Conservation (phyloP, 805 yeast genomes). For the Schizosaccharomyces cryophilus region DNA sequence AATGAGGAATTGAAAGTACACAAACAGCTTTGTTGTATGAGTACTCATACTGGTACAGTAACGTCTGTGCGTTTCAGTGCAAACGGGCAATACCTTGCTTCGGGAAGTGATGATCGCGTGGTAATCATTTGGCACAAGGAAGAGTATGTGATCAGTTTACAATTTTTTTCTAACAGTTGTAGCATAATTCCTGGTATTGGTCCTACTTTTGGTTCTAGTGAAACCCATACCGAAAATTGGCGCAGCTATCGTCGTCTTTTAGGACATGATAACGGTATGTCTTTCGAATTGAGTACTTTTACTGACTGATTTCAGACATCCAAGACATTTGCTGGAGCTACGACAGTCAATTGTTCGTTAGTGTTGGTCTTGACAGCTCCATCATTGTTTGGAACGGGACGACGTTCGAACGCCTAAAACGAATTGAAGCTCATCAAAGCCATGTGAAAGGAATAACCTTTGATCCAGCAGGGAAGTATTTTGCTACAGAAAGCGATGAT, state of each 20-base stretch:
- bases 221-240: constrained; percentile 1
- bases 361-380: constrained; percentile 84
- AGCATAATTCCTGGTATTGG: background rate
- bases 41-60: constrained; percentile 89
- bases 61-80: constrained; percentile 85
- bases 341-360: constrained; percentile 66
- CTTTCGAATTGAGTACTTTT: too few relatives aligned
- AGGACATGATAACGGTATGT: constrained; percentile 57
- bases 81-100: constrained; percentile 68
- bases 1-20: constrained; percentile 6
- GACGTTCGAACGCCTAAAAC: constrained; percentile 47
- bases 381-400: constrained; percentile 83
- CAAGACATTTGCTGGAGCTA: constrained; percentile 98
- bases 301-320: constrained; percentile 26
- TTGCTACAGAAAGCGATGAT: constrained; percentile 68
- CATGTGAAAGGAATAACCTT: constrained; percentile 91
- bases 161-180: background rate
- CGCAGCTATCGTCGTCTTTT: constrained; percentile 18
- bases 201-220: constrained; percentile 1
- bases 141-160: constrained; percentile 21
- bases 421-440: constrained; percentile 81
- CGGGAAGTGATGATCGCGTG: constrained; percentile 88
- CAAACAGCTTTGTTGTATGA: constrained; percentile 62
- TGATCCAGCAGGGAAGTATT: constrained; percentile 94
- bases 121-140: constrained; percentile 83